Evolutionary conservation across 495 filamentous ascomycete genomes (phyloP).

Genomic region (Patellaria atrata): DNA sequence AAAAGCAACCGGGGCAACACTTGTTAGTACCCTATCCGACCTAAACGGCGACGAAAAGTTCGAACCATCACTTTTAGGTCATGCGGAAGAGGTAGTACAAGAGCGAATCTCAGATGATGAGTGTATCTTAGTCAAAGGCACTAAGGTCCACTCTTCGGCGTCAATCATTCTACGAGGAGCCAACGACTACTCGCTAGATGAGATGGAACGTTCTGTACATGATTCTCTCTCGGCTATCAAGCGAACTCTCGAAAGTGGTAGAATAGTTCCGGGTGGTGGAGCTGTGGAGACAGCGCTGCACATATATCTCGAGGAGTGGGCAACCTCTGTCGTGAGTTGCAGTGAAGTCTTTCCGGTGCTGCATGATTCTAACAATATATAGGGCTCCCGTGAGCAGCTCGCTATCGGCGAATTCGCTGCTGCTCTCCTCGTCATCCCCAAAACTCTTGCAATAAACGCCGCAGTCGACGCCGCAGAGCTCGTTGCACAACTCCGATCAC

Average conservation of each 20-base stretch:
- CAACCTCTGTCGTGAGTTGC: slow-evolving; percentile 70
- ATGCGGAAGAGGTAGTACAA: slow-evolving; percentile 89
- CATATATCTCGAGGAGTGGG: slow-evolving; percentile 98
- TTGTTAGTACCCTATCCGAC: slow-evolving; percentile 85
- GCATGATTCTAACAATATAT: too few species aligned
- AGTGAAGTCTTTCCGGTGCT: too few species aligned
- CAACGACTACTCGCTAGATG: slow-evolving; percentile 94
- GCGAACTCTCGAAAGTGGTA: slow-evolving; percentile 90
- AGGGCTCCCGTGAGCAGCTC: slow-evolving; percentile 91
- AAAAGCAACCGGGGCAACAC: slow-evolving; percentile 85
- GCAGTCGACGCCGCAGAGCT: slow-evolving; percentile 92
- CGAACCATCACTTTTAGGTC: slow-evolving; percentile 71
- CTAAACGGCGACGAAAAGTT: slow-evolving; percentile 97
- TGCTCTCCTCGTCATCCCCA: slow-evolving; percentile 85
- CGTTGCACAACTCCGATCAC: slow-evolving; percentile 84
- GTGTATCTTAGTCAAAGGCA: slow-evolving; percentile 93
- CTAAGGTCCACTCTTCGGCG: slow-evolving; percentile 81
- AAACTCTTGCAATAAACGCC: slow-evolving; percentile 92
- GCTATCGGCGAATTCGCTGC: slow-evolving; percentile 96
- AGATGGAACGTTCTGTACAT: slow-evolving; percentile 98
- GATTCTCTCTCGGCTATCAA: slow-evolving; percentile 95
- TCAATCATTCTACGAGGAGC: slow-evolving; percentile 93
- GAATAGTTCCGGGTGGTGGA: slow-evolving; percentile 90
- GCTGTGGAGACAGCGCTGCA: slow-evolving; percentile 97
- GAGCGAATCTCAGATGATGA: slow-evolving; percentile 98